Conservation (phyloP, 2,329 filamentous ascomycete genomes). For the Talaromyces atroroseus region DNA sequence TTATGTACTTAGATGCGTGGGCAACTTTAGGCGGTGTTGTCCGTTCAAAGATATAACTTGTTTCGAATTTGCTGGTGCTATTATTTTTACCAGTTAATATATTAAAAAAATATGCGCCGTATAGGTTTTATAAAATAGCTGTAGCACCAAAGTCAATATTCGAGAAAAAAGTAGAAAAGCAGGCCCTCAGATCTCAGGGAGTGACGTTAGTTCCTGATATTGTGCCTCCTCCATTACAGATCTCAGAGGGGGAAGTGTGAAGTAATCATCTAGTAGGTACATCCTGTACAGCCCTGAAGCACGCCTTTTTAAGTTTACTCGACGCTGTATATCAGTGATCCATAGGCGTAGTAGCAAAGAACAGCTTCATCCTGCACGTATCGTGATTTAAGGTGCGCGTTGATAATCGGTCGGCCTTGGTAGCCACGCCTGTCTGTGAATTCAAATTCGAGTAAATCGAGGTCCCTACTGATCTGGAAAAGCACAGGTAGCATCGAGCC, state of each 20-base stretch:
- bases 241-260: background rate
- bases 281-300: background rate
- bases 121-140: background rate
- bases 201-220: background rate
- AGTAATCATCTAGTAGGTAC: background rate
- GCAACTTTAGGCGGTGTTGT: too few relatives aligned
- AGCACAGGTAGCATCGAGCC: background rate
- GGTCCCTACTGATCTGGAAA: background rate
- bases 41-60: too few relatives aligned
- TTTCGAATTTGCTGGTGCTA: too few relatives aligned
- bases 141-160: background rate
- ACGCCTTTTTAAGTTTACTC: background rate
- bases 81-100: background rate
- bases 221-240: background rate
- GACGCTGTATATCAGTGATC: background rate
- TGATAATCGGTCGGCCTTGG: too few relatives aligned
- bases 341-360: background rate
- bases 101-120: background rate
- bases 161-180: background rate
- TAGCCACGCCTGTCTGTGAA: background rate
- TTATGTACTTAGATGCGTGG: too few relatives aligned
- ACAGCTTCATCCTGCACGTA: background rate
- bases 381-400: background rate
- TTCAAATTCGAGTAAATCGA: background rate
- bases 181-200: background rate